Conservation (phyloP, 148 eudicot genomes). For the Rhododendron griersonianum region DNA sequence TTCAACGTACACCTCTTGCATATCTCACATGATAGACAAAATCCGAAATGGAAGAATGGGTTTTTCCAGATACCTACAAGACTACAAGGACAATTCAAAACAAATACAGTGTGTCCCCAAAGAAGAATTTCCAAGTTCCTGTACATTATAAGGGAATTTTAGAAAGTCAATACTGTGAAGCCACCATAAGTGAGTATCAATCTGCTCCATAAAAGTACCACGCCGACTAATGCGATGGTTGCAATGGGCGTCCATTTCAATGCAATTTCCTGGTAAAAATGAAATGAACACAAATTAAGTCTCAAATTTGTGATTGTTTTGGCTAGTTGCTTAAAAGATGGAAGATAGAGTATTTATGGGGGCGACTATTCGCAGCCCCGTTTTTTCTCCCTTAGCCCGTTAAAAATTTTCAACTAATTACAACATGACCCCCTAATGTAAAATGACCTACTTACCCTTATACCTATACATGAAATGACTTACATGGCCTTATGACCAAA, state of each 20-base stretch:
- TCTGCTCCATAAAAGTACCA: slow-evolving; percentile 32
- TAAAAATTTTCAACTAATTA: too few species aligned
- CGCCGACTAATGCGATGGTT: slow-evolving; percentile 19
- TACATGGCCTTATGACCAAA: too few species aligned
- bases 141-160: background rate
- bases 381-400: too few species aligned
- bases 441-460: too few species aligned
- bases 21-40: too few species aligned
- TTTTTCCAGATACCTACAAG: background rate
- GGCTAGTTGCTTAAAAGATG: background rate
- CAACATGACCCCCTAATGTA: too few species aligned
- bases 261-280: slow-evolving; percentile 32
- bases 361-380: too few species aligned
- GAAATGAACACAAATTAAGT: background rate
- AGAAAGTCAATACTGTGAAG: background rate
- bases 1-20: too few species aligned
- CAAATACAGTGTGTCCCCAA: background rate
- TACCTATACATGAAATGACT: too few species aligned
- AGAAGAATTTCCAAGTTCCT: background rate
- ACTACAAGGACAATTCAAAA: background rate
- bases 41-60: background rate
- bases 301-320: background rate
- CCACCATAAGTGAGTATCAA: slow-evolving; percentile 15
- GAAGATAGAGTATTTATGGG: too few species aligned
- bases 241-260: slow-evolving; percentile 51